Percentiles rank a stretch among this genome's conserved stretches.
Conservation (phyloP, 1,139 yeast genomes). For the Pichia sp. region DNA sequence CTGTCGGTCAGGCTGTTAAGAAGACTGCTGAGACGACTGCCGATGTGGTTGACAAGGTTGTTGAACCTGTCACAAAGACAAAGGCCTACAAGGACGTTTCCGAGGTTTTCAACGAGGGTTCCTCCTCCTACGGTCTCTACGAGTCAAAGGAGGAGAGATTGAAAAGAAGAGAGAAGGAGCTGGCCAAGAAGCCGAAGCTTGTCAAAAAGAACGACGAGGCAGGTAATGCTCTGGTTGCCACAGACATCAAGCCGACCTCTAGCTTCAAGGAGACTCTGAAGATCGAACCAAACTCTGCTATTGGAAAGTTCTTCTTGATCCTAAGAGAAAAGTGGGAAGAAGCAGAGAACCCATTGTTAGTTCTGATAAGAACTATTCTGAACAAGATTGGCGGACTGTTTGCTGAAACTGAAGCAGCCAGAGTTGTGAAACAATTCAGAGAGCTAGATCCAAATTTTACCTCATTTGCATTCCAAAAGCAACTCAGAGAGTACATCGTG, state of each 20-base stretch:
- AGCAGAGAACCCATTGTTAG: constrained; percentile 86
- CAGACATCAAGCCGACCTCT: constrained; percentile 61
- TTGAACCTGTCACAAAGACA: constrained; percentile 92
- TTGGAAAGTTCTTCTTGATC: constrained; percentile 63
- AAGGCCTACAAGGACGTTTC: constrained; percentile 84
- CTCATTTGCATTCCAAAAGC: constrained; percentile 73
- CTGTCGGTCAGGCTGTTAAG: constrained; percentile 84
- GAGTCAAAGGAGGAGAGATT: constrained; percentile 82
- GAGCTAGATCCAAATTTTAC: constrained; percentile 88
- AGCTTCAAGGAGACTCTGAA: constrained; percentile 60
- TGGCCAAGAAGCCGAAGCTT: constrained; percentile 55
- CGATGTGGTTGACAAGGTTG: constrained; percentile 75
- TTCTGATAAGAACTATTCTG: constrained; percentile 72
- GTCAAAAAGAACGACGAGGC: constrained; percentile 83
- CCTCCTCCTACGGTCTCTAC: constrained; percentile 89
- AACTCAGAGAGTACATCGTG: constrained; percentile 85
- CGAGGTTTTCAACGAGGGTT: constrained; percentile 88
- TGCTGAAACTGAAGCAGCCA: constrained; percentile 94
- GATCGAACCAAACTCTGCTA: constrained; percentile 59
- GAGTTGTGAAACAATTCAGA: constrained; percentile 80
- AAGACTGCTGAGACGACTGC: constrained; percentile 77
- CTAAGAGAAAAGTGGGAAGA: constrained; percentile 84
- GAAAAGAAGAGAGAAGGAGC: constrained; percentile 64
- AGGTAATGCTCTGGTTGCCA: constrained; percentile 76
- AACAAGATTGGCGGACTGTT: constrained; percentile 84